Percentiles rank a stretch among this genome's conserved stretches.
These are phyloP conservation scores for Fusarium nodosum DNA, from an alignment of 2,329 filamentous ascomycete species.

Conservation along the genomic window DNA sequence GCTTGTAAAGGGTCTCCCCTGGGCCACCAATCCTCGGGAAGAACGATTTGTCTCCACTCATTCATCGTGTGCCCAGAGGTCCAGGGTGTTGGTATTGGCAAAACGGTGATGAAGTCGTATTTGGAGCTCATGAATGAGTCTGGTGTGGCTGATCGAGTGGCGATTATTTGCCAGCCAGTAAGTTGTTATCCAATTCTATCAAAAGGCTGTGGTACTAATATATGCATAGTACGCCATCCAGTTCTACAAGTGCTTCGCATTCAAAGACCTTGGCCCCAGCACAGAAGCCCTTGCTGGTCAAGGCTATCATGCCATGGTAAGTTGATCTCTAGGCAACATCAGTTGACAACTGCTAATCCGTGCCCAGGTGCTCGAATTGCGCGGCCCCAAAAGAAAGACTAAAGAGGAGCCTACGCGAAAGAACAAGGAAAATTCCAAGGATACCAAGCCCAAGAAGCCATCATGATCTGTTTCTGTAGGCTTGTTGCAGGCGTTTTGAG, in stretches of 20 bases:
- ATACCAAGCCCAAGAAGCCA: conserved; percentile 23
- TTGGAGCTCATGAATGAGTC: conserved; percentile 80
- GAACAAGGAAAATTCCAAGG: conserved; percentile 36
- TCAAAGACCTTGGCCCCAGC: conserved; percentile 76
- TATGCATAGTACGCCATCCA: conserved; percentile 69
- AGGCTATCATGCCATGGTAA: conserved; percentile 86
- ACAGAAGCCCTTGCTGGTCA: conserved; percentile 80
- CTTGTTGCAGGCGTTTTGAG: conserved; percentile 7
- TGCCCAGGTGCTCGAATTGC: conserved; percentile 44
- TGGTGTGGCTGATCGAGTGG: conserved; percentile 77
- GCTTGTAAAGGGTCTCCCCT: conserved; percentile 59
- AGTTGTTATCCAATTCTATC: conserved; percentile 42
- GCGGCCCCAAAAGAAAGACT: conserved; percentile 45
- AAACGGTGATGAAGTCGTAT: conserved; percentile 80
- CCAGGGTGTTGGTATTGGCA: conserved; percentile 80
- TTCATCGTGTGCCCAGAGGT: conserved; percentile 83
- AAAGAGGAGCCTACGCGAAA: conserved; percentile 45
- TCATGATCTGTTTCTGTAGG: conserved; percentile 11
- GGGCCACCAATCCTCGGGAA: conserved; percentile 80
- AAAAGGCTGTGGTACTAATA: conserved; percentile 5
- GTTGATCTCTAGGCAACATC: conserved; percentile 33
- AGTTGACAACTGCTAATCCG: conserved; percentile 7
- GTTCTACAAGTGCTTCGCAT: conserved; percentile 84
- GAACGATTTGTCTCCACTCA: conserved; percentile 85
- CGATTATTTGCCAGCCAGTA: conserved; percentile 81